Percentiles rank a stretch among this genome's conserved stretches.
phyloP scores from a whole-genome alignment of 1,284 basidiomycete species.

The Moniliophthora roreri region DNA sequence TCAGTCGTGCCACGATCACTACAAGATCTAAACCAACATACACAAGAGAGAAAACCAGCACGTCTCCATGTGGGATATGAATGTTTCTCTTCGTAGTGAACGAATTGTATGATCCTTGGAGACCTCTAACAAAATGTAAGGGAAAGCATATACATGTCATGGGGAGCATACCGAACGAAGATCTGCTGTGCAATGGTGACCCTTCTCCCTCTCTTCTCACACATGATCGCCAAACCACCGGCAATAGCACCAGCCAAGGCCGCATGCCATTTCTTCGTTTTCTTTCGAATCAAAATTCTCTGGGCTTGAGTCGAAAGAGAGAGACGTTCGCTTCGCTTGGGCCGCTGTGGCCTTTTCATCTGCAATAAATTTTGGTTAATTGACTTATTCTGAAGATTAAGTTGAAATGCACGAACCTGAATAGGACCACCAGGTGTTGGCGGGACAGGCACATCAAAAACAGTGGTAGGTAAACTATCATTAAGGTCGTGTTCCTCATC shows the following conservation, averaged over 20 bases:
- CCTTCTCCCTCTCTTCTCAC: constrained; percentile 73
- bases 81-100: constrained; percentile 66
- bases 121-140: constrained; percentile 48
- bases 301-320: constrained; percentile 65
- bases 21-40: constrained; percentile 29
- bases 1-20: not conserved
- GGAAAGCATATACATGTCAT: not conserved
- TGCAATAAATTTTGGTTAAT: constrained; percentile 17
- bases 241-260: constrained; percentile 84
- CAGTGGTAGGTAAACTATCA: constrained; percentile 24
- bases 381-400: not conserved
- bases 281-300: constrained; percentile 60
- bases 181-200: constrained; percentile 87
- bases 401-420: not conserved
- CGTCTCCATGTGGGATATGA: constrained; percentile 81
- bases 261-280: constrained; percentile 83
- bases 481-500: constrained; percentile 23
- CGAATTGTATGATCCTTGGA: constrained; percentile 84
- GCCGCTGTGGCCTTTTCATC: constrained; percentile 28
- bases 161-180: constrained; percentile 70
- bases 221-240: constrained; percentile 80
- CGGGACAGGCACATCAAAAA: constrained; percentile 24
- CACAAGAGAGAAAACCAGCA: constrained; percentile 83
- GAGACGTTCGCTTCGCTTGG: constrained; percentile 40
- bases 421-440: constrained; percentile 18